Evolutionary conservation across 441 rosid species (phyloP).

Genomic region (Mallotus repandus): DNA sequence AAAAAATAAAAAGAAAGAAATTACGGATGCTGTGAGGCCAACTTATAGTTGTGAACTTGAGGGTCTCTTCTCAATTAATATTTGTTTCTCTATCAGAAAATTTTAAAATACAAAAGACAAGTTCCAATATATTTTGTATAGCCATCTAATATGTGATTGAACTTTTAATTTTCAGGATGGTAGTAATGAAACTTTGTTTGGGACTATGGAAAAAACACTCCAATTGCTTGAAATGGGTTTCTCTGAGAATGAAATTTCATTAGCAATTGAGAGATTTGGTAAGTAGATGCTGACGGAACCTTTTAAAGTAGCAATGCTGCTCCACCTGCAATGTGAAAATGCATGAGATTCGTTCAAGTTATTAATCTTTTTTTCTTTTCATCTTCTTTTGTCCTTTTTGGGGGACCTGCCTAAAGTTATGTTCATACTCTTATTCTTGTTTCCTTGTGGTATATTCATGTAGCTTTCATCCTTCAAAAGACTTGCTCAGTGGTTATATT

Average conservation of each 20-base stretch:
- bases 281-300: slow-evolving; percentile 27
- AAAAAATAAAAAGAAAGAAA: too few species aligned
- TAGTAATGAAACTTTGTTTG: slow-evolving; percentile 62
- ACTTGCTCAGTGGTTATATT: not conserved
- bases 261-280: slow-evolving; percentile 85
- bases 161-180: slow-evolving; percentile 47
- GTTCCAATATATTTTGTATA: not conserved
- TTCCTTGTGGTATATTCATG: not conserved
- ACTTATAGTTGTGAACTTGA: too few species aligned
- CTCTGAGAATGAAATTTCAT: slow-evolving; percentile 78
- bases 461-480: not conserved
- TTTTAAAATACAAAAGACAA: not conserved
- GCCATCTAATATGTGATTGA: slow-evolving; percentile 21
- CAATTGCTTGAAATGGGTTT: slow-evolving; percentile 89
- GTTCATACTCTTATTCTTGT: not conserved
- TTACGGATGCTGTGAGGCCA: too few species aligned
- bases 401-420: too few species aligned
- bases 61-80: too few species aligned
- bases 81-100: too few species aligned
- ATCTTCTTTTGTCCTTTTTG: not conserved
- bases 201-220: slow-evolving; percentile 86
- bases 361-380: not conserved
- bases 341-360: not conserved
- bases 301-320: slow-evolving; percentile 17
- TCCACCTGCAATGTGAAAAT: slow-evolving; percentile 4